A percentile compares a stretch with the other conserved stretches of the same genome.
phyloP scores from a whole-genome alignment of 805 yeast species.

The Metschnikowia corniflorae region DNA sequence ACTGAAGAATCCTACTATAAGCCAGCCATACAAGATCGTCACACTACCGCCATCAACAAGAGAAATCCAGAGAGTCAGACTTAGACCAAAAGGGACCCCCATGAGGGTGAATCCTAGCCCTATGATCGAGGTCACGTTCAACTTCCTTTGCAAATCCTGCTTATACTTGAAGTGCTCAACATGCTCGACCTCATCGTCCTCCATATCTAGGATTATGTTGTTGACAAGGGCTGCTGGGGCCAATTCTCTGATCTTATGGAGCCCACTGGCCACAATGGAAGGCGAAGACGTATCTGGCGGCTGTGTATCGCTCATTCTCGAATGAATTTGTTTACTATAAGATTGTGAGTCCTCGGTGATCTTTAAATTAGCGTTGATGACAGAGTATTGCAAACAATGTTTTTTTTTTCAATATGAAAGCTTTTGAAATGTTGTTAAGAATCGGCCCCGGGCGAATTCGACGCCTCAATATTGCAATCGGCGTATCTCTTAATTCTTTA shows the following conservation, averaged over 20 bases:
- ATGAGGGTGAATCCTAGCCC: slow-evolving; percentile 78
- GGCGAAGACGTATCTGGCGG: slow-evolving; percentile 9
- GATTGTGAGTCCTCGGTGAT: no score
- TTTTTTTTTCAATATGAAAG: no score
- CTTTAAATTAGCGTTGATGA: no score
- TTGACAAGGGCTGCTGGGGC: slow-evolving; percentile 18
- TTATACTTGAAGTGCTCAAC: slow-evolving; percentile 73
- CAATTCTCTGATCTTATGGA: slow-evolving; percentile 15
- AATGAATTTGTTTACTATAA: no score
- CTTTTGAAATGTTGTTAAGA: no score
- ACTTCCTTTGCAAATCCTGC: slow-evolving; percentile 64
- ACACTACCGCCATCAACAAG: slow-evolving; percentile 74
- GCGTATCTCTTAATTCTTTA: no score
- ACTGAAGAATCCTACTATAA: slow-evolving; percentile 60
- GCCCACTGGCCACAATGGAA: slow-evolving; percentile 11
- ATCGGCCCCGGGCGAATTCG: no score
- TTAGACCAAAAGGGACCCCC: slow-evolving; percentile 79
- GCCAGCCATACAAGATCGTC: slow-evolving; percentile 73
- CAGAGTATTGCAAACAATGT: no score
- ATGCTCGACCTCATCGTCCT: slow-evolving; percentile 49
- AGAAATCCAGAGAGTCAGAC: slow-evolving; percentile 69
- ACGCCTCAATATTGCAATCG: no score
- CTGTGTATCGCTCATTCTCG: slow-evolving; percentile 5
- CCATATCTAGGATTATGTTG: slow-evolving; percentile 18
- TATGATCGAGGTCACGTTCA: slow-evolving; percentile 65